These are phyloP conservation scores for Sporobolomyces phaffii DNA, from an alignment of 768 basidiomycete species.

Conservation along the genomic window DNA sequence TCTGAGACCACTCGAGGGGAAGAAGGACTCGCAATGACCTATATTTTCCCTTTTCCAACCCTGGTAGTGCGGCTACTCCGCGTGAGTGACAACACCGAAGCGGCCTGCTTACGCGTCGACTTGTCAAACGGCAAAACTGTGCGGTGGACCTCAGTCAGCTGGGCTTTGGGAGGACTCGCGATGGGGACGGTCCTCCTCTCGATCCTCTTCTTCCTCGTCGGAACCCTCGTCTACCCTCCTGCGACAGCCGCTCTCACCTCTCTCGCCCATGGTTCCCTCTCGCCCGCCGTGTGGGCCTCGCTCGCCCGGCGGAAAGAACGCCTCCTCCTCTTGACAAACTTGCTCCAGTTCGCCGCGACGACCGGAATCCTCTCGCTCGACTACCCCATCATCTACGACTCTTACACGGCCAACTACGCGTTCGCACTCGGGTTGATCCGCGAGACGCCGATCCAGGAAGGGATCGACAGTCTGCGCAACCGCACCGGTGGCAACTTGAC, in stretches of 20 bases:
- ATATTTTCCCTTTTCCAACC: not conserved
- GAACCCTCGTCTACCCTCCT: constrained; percentile 49
- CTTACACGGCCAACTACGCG: constrained; percentile 77
- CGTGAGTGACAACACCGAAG: constrained; percentile 52
- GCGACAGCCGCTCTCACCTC: constrained; percentile 44
- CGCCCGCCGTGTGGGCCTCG: constrained; percentile 55
- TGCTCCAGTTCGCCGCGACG: constrained; percentile 77
- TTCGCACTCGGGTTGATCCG: constrained; percentile 71
- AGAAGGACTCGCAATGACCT: not conserved
- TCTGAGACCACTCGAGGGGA: not conserved
- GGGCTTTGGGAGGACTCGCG: constrained; percentile 62
- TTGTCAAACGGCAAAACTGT: constrained; percentile 85
- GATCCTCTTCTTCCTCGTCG: constrained; percentile 51
- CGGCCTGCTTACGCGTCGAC: constrained; percentile 85
- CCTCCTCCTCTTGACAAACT: constrained; percentile 69
- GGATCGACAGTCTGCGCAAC: constrained; percentile 76
- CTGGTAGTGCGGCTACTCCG: constrained; percentile 32
- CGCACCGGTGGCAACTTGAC: constrained; percentile 71
- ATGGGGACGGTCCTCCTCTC: constrained; percentile 54
- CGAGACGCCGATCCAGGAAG: constrained; percentile 61
- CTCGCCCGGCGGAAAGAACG: constrained; percentile 50
- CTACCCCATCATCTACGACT: constrained; percentile 74
- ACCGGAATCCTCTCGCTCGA: constrained; percentile 73
- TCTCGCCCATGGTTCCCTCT: constrained; percentile 43
- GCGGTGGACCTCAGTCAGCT: constrained; percentile 66